A percentile compares a stretch with the other conserved stretches of the same genome.
Conservation (phyloP, 208 protist genomes). For the Trypanosoma boissoni region DNA sequence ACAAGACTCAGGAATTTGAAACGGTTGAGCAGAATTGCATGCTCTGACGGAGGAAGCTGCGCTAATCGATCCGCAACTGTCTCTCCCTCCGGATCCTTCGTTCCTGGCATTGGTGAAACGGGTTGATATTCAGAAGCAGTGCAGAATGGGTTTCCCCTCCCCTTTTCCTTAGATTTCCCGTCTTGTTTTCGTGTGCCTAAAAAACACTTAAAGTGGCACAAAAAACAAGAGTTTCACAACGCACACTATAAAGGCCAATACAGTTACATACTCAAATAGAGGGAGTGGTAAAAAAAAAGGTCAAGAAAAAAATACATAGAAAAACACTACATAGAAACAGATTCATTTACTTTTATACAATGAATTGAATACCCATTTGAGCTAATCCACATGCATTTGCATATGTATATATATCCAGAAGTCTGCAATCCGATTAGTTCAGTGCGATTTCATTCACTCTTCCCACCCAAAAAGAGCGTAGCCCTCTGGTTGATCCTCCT, state of each 20-base stretch:
- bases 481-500: too few species aligned
- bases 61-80: constrained; percentile 15
- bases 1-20: constrained; percentile 87
- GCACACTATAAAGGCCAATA: neutral
- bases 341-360: neutral
- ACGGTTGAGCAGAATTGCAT: constrained; percentile 70
- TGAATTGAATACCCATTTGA: too few species aligned
- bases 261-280: neutral
- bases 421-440: too few species aligned
- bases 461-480: too few species aligned
- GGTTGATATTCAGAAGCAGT: neutral
- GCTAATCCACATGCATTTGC: too few species aligned
- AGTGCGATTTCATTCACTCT: too few species aligned
- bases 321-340: neutral
- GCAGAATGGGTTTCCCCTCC: too few species aligned
- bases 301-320: neutral
- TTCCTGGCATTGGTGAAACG: too few species aligned
- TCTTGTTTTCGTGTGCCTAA: too few species aligned
- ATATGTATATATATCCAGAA: too few species aligned
- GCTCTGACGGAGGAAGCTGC: constrained; percentile 35
- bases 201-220: neutral
- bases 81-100: constrained; percentile 19
- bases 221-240: constrained; percentile 1
- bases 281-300: neutral
- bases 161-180: too few species aligned